Base-by-base conservation (phyloP, 2,329 filamentous ascomycete species). In the Aureobasidium sp. region DNA sequence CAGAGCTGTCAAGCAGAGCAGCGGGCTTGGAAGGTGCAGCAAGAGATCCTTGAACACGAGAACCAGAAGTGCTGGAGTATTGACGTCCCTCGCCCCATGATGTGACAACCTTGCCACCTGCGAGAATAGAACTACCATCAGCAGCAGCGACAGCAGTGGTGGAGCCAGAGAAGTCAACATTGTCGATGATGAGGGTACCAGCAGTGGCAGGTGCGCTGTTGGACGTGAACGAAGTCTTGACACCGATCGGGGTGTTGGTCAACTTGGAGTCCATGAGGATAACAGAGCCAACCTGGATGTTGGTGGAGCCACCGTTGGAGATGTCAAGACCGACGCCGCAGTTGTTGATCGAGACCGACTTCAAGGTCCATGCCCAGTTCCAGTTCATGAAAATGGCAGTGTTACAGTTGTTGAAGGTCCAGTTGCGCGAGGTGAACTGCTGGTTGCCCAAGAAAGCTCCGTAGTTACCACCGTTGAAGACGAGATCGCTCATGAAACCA, bases 211-310 rank as follows among this genome's bases (percentile, higher is more conserved):
- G 81, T 63, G 86, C 81, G 61, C 82, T 85, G 57, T 76, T 74
- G 6, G 82, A 76, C 77, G 87, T 89, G 63, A 90, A 96, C 1
- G 87, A 84, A 29, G 91, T 93, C 68, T 84, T 84, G 69, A 97
- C 81, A 67, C 89, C 93, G 61, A 90, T 83, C 1, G 83, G 83
- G 1, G 90, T 93, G 76, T 89, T 87, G 66, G 80, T 83, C 69
- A 97, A 85, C 67, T 81, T 85, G 78, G 87, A 92, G 79, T 97
- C 93, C 60, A 92, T 78, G 53, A 97, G 76, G 61, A 96, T 75
- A 50, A 96, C 83, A 1, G 93, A 96, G 62, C 94, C 94, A 59
- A 96, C 92, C 12, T 85, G 88, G 77, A 94, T 89, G 68, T 80
- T 73, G 68, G 80, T 73, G 13, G 62, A 36, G 8, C 72, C 72